Evolutionary conservation across 148 eudicot genomes (phyloP).

Genomic region (Simmondsia chinensis): DNA sequence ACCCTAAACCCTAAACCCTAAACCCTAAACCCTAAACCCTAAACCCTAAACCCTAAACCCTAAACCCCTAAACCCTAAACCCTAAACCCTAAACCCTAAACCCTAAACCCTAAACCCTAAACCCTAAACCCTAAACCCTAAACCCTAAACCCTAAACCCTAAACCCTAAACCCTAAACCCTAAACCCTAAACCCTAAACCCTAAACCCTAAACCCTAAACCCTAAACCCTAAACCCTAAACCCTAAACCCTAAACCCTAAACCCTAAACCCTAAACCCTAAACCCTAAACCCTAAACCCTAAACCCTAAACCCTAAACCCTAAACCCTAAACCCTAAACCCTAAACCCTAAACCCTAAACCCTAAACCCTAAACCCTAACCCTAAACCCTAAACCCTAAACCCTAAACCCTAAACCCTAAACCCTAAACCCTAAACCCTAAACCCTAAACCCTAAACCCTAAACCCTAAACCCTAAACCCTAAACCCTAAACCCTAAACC

Average conservation of each 20-base stretch:
- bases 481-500: constrained; percentile 16
- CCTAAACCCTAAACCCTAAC: constrained; percentile 14
- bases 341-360: constrained; percentile 12
- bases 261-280: too few relatives aligned
- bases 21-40: constrained; percentile 10
- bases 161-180: constrained; percentile 11
- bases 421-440: constrained; percentile 12
- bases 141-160: constrained; percentile 7
- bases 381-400: constrained; percentile 11
- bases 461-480: constrained; percentile 12
- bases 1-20: constrained; percentile 13
- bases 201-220: constrained; percentile 6
- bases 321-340: too few relatives aligned
- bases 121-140: constrained; percentile 11
- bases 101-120: constrained; percentile 5
- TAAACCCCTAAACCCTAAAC: too few relatives aligned
- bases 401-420: constrained; percentile 15
- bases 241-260: constrained; percentile 23
- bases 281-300: too few relatives aligned
- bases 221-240: constrained; percentile 18
- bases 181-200: constrained; percentile 14
- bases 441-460: constrained; percentile 13
- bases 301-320: too few relatives aligned
- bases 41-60: constrained; percentile 13
- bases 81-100: constrained; percentile 6